A percentile compares a stretch with the other conserved stretches of the same genome.
Evolutionary conservation across 495 filamentous ascomycete genomes (phyloP).

Genomic region (Penicillium waksmanii): DNA sequence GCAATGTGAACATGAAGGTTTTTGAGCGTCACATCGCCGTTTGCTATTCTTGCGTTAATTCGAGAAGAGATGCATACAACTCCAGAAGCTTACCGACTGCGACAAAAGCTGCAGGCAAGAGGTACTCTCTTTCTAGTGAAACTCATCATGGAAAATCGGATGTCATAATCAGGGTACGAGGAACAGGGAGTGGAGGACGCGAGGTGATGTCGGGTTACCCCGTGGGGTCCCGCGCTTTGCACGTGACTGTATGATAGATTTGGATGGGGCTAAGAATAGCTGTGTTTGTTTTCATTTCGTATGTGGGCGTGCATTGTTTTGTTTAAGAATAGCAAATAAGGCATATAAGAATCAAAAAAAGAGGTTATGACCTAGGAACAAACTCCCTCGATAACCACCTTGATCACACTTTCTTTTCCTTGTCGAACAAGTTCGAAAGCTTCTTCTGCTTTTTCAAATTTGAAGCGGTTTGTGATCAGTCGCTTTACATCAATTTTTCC

Average conservation of each 20-base stretch:
- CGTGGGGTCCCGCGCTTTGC: no score
- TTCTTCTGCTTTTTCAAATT: conserved; percentile 73
- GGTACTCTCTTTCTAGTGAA: conserved; percentile 1
- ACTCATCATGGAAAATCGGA: not conserved
- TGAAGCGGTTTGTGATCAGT: conserved; percentile 69
- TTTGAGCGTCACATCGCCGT: not conserved
- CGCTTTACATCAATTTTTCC: conserved; percentile 73
- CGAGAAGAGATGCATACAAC: not conserved
- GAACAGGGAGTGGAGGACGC: no score
- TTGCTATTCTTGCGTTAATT: not conserved
- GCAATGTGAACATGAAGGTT: not conserved
- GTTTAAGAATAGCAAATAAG: no score
- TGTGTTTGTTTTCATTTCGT: no score
- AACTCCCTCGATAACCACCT: conserved; percentile 74
- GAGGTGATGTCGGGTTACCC: no score
- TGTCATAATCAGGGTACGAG: no score
- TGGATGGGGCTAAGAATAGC: no score
- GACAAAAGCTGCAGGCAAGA: not conserved
- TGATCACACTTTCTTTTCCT: conserved; percentile 79
- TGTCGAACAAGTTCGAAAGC: conserved; percentile 79
- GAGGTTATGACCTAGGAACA: conserved; percentile 3
- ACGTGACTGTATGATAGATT: no score
- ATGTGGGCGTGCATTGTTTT: no score
- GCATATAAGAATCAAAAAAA: no score
- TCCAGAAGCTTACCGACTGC: not conserved